phyloP scores from a whole-genome alignment of 2,329 filamentous ascomycete species.

The Pseudogymnoascus sp. region DNA sequence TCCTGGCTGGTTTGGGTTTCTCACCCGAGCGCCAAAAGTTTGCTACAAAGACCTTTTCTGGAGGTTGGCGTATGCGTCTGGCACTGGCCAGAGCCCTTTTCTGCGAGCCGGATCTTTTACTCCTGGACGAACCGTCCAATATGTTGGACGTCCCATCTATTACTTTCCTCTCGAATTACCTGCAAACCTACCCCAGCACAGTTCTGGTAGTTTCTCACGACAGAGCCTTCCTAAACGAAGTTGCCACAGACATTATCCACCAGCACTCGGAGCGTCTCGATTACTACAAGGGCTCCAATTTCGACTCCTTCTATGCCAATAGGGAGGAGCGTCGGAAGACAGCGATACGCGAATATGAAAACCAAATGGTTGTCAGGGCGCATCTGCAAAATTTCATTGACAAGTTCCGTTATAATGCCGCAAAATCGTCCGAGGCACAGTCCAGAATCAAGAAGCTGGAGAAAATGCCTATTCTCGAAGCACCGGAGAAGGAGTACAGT shows the following conservation, averaged over 20 bases:
- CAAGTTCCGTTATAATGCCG: conserved; percentile 98
- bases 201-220: conserved; percentile 97
- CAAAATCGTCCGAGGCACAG: conserved; percentile 96
- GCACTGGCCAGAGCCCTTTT: conserved; percentile 91
- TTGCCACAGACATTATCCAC: conserved; percentile 98
- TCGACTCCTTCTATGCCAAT: conserved; percentile 94
- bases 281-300: conserved; percentile 98
- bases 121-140: conserved; percentile 99
- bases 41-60: conserved; percentile 95
- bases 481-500: conserved; percentile 88
- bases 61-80: conserved; percentile 98
- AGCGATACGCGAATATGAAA: conserved; percentile 95
- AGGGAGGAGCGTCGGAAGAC: conserved; percentile 96
- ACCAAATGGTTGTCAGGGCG: conserved; percentile 88
- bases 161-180: conserved; percentile 92
- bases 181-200: conserved; percentile 89
- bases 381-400: conserved; percentile 98
- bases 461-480: conserved; percentile 84
- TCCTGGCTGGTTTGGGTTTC: conserved; percentile 94
- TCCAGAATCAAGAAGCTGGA: conserved; percentile 99
- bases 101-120: conserved; percentile 89
- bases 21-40: conserved; percentile 86
- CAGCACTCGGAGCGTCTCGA: conserved; percentile 95
- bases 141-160: conserved; percentile 99
- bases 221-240: conserved; percentile 96